Evolutionary conservation across 2,329 filamentous ascomycete species (phyloP), one percentile per base, ranked within the genome.

Genomic region (Westerdykella ornata): DNA sequence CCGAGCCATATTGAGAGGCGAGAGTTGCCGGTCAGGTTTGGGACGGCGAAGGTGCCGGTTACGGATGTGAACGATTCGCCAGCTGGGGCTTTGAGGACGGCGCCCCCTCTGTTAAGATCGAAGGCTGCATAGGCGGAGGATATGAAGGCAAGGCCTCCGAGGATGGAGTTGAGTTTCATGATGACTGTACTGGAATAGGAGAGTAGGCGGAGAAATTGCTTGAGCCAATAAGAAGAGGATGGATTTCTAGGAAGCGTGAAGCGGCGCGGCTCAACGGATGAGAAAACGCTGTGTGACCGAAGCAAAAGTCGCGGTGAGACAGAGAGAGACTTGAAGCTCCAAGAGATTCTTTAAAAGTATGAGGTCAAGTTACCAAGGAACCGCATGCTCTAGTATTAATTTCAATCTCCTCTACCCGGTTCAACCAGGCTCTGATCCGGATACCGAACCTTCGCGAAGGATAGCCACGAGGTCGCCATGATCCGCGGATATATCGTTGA

Each of bases 1-100:
- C 49, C 53, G 4, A 58, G 41, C 55, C 55, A 58, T 15, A 58
- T 53, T 7, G 55, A 54, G 11, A 58, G 45, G 19, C 46, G 41
- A 18, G 46, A 48, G 14, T 46, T 37, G 9, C 55, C 55, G 8
- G 48, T 48, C 8, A 58, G 38, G 14, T 37, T 45, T 11, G 54
- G 54, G 17, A 58, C 45, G 17, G 44, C 51, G 41, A 58, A 58
- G 12, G 52, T 58, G 13, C 55, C 52, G 15, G 46, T 47, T 8
- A 57, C 53, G 5, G 46, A 48, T 8, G 44, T 39, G 36, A 58
- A 57, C 3, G 51, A 49, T 16, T 57, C 49, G 3, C 52, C 49
- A 9, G 42, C 44, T 19, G 55, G 55, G 16, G 54, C 55, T 46
- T 57, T 58, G 37, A 57, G 47, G 11, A 54, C 52, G 12, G 51